A percentile compares a stretch with the other conserved stretches of the same genome.
phyloP scores from a whole-genome alignment of 1,284 basidiomycete genomes.

The Termitomyces sp. region DNA sequence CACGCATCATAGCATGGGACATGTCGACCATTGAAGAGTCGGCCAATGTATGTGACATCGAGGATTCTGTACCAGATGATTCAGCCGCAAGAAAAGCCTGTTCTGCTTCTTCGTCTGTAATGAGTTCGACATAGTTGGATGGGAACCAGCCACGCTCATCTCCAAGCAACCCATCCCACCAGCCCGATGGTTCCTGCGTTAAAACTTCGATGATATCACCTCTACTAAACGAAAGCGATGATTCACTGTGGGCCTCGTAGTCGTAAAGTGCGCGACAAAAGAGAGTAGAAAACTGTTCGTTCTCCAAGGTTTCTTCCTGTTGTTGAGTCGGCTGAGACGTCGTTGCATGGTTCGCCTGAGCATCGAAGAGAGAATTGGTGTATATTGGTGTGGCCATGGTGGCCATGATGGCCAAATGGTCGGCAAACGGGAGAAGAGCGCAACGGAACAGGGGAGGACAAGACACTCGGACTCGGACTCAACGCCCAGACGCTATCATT shows the following conservation, averaged over 20 bases:
- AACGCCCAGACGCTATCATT: conserved; percentile 4
- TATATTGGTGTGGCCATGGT: conserved; percentile 20
- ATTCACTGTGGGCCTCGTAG: conserved; percentile 83
- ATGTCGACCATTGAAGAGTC: conserved; percentile 42
- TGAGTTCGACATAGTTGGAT: conserved; percentile 85
- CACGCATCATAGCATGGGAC: conserved; percentile 44
- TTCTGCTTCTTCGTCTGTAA: conserved; percentile 79
- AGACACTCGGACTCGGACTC: no score
- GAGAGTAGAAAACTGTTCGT: conserved; percentile 65
- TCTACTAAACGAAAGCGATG: conserved; percentile 82
- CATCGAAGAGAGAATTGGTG: conserved; percentile 16
- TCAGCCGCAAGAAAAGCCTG: conserved; percentile 52
- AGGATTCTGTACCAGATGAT: conserved; percentile 28
- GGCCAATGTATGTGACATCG: conserved; percentile 19
- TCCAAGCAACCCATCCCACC: conserved; percentile 96
- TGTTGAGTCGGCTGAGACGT: conserved; percentile 15
- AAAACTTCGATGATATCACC: conserved; percentile 94
- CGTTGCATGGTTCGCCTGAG: conserved; percentile 14
- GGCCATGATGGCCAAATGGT: conserved; percentile 17
- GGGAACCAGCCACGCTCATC: conserved; percentile 96
- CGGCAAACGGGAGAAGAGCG: conserved; percentile 5
- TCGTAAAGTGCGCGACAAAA: conserved; percentile 93
- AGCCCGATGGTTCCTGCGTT: conserved; percentile 87
- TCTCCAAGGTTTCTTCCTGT: conserved; percentile 35
- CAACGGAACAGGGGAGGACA: conserved; percentile 9